Evolutionary conservation across 352 stramenopile genomes (phyloP).

Genomic region (Globisporangium radiosum): DNA sequence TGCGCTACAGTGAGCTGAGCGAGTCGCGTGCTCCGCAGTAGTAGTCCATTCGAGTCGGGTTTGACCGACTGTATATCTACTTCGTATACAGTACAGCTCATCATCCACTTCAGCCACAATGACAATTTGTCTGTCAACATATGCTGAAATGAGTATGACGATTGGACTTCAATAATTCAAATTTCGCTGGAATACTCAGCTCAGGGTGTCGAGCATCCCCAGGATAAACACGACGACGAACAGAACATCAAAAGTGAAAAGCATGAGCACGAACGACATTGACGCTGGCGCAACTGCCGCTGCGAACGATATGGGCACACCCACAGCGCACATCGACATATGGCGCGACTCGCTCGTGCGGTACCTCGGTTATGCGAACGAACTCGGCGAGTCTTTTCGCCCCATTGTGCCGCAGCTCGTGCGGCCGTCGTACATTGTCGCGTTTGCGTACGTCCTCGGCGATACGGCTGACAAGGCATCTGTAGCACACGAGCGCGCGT

Average conservation of each 20-base stretch:
- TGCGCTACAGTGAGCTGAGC: neutral
- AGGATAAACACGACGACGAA: too few relatives aligned
- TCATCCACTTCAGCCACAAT: neutral
- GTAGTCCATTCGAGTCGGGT: neutral
- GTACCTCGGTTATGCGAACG: constrained; percentile 87
- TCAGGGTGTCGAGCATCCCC: too few relatives aligned
- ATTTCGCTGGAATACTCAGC: too few relatives aligned
- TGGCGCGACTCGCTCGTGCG: constrained; percentile 84
- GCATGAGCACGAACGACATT: neutral
- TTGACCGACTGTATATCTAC: neutral
- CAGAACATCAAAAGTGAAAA: neutral
- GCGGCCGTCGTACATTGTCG: constrained; percentile 66
- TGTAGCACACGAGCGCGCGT: constrained; percentile 29
- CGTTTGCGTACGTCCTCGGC: constrained; percentile 79
- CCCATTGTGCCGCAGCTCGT: constrained; percentile 69
- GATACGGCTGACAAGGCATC: constrained; percentile 78
- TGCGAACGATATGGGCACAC: neutral
- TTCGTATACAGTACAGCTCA: neutral
- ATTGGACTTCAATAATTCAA: too few relatives aligned
- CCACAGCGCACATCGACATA: constrained; percentile 35
- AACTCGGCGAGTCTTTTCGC: constrained; percentile 84
- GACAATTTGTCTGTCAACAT: neutral
- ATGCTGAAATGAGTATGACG: neutral
- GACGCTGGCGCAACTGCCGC: neutral
- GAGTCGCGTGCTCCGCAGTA: neutral